These are phyloP conservation scores for Petrea volubilis DNA, from an alignment of 257 asterid species.

Conservation along the genomic window DNA sequence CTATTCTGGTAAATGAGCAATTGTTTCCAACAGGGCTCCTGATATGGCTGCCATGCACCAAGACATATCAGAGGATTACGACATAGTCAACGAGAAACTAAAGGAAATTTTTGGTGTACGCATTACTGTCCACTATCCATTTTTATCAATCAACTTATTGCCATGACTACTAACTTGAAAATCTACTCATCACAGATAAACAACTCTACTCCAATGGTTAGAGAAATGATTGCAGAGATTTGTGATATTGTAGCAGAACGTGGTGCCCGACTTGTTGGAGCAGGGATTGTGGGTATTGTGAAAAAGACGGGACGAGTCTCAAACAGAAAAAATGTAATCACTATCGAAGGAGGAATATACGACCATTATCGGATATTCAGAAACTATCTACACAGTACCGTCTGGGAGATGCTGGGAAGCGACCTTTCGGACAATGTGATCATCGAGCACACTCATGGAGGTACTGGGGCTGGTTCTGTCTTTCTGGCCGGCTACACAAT, in stretches of 20 bases:
- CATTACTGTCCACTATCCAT: not conserved
- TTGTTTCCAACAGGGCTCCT: constrained; percentile 45
- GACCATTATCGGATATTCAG: constrained; percentile 71
- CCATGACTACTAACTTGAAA: not conserved
- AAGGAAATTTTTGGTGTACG: constrained; percentile 53
- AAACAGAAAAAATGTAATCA: constrained; percentile 54
- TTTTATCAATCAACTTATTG: not conserved
- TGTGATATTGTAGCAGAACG: constrained; percentile 82
- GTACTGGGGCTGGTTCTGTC: constrained; percentile 74
- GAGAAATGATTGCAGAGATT: constrained; percentile 66
- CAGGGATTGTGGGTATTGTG: constrained; percentile 70
- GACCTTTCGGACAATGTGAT: constrained; percentile 65
- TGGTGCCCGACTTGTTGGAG: constrained; percentile 83
- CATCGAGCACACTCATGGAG: constrained; percentile 76
- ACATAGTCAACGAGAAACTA: constrained; percentile 64
- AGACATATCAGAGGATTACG: constrained; percentile 74
- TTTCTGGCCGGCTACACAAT: constrained; percentile 71
- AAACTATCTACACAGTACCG: constrained; percentile 76
- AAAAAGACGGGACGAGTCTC: constrained; percentile 61
- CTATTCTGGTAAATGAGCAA: not conserved
- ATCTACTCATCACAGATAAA: constrained; percentile 41
- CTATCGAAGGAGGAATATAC: constrained; percentile 70
- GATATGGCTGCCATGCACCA: constrained; percentile 97
- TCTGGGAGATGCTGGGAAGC: constrained; percentile 81
- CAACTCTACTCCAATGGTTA: constrained; percentile 47